Evolutionary conservation across 192 early-diverging fungal species (phyloP).

Genomic region (Podochytrium sp.): DNA sequence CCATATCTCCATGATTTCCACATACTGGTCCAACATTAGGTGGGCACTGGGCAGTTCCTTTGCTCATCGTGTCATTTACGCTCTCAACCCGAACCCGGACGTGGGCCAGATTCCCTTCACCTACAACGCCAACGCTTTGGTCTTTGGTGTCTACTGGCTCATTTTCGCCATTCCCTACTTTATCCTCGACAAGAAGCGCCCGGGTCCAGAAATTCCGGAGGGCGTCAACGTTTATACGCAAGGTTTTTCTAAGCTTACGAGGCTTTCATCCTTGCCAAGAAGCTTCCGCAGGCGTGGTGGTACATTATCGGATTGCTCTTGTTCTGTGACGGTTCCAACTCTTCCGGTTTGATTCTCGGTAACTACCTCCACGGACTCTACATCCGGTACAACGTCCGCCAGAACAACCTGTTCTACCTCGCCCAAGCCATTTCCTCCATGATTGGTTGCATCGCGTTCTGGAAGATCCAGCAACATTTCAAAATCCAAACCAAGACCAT

Average conservation of each 20-base stretch:
- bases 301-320: constrained; percentile 49
- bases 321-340: constrained; percentile 39
- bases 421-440: constrained; percentile 41
- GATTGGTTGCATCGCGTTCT: constrained; percentile 43
- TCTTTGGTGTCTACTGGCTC: constrained; percentile 44
- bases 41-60: constrained; percentile 38
- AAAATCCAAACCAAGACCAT: constrained; percentile 42
- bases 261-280: constrained; percentile 34
- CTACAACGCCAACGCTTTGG: constrained; percentile 14
- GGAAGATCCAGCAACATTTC: constrained; percentile 39
- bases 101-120: constrained; percentile 10
- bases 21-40: constrained; percentile 50
- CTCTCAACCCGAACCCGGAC: constrained; percentile 31
- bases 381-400: constrained; percentile 24
- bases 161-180: constrained; percentile 47
- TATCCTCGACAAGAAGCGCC: constrained; percentile 39
- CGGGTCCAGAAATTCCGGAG: constrained; percentile 40
- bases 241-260: constrained; percentile 28
- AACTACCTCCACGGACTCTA: constrained; percentile 35
- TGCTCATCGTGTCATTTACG: constrained; percentile 31
- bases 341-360: constrained; percentile 34
- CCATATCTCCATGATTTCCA: constrained; percentile 50
- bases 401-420: constrained; percentile 35
- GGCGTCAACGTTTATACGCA: constrained; percentile 36
- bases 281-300: constrained; percentile 44